Evolutionary conservation across 2,329 filamentous ascomycete species (phyloP), one percentile per base, ranked within the genome.

Genomic region (Lecanoromycetidae sp.): DNA sequence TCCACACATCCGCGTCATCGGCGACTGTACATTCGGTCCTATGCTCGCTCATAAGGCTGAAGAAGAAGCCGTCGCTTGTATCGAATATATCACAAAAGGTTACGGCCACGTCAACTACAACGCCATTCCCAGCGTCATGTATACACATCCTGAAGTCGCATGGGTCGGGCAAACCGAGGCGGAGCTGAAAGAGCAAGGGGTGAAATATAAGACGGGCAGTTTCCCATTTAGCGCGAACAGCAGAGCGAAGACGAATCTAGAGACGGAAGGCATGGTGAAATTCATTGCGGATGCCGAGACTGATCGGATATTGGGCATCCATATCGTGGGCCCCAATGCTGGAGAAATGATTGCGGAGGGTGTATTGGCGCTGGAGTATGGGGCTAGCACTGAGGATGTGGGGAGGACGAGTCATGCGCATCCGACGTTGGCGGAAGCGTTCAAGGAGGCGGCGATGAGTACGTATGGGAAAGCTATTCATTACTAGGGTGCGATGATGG

Each of bases 21-120:
- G 91, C 62, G 91, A 96, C 67, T 85, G 80, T 63, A 98, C 91
- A 38, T 98, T 98, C 66, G 91, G 91, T 8, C 88, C 88, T 61
- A 98, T 98, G 91, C 81, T 98, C 61, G 91, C 91, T 46, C 91
- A 98, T 78, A 98, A 98, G 78, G 91, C 91, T 43, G 91, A 98
- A 71, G 91, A 98, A 71, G 91, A 98, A 71, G 91, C 78, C 51
- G 88, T 96, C 54, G 91, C 91, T 26, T 90, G 82, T 49, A 76
- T 96, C 54, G 91, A 98, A 70, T 96, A 87, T 75, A 91, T 98
- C 69, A 90, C 86, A 72, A 96, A 96, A 76, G 87, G 87, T 56
- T 84, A 93, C 68, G 91, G 91, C 50, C 91, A 98, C 69, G 91
- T 98, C 70, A 98, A 98, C 82, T 98, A 98, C 71, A 86, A 80